phyloP scores from a whole-genome alignment of 2,329 filamentous ascomycete species.

The Fusarium goolgardi region DNA sequence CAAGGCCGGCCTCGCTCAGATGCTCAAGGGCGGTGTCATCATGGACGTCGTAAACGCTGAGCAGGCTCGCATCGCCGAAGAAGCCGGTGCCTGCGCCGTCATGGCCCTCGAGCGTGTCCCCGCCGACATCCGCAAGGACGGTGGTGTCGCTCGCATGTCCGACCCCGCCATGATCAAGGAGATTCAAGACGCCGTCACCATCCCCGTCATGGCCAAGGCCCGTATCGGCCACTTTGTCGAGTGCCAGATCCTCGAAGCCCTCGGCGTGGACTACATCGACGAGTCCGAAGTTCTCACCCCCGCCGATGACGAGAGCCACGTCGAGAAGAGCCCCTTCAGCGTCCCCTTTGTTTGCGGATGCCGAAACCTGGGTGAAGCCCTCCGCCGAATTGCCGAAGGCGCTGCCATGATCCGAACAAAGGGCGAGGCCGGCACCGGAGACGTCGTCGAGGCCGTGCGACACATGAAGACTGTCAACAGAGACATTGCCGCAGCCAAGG shows the following conservation, averaged over 20 bases:
- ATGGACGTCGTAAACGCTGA: slow-evolving; percentile 98
- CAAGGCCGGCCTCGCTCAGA: slow-evolving; percentile 95
- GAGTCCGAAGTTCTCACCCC: slow-evolving; percentile 98
- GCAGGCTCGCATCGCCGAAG: slow-evolving; percentile 96
- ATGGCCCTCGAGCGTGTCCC: slow-evolving; percentile 99
- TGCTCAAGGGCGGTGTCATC: slow-evolving; percentile 99
- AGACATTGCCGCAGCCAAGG: slow-evolving; percentile 84
- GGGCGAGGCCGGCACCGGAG: slow-evolving; percentile 96
- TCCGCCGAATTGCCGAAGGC: slow-evolving; percentile 90
- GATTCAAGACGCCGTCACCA: slow-evolving; percentile 94
- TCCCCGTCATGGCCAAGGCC: slow-evolving; percentile 99
- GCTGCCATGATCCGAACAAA: slow-evolving; percentile 99
- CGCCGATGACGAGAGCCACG: slow-evolving; percentile 89
- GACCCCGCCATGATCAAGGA: slow-evolving; percentile 94
- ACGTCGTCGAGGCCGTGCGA: slow-evolving; percentile 94
- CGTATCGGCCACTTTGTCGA: slow-evolving; percentile 98
- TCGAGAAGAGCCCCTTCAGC: slow-evolving; percentile 85
- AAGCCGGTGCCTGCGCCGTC: slow-evolving; percentile 94
- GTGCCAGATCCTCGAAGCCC: slow-evolving; percentile 95
- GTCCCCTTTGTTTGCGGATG: slow-evolving; percentile 97
- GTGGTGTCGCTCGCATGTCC: slow-evolving; percentile 96
- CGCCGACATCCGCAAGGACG: slow-evolving; percentile 91
- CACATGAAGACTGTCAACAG: slow-evolving; percentile 93
- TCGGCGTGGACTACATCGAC: slow-evolving; percentile 97
- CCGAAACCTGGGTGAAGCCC: slow-evolving; percentile 91